Conservation (phyloP, 2,329 filamentous ascomycete genomes). For the Aspergillus sp. region DNA sequence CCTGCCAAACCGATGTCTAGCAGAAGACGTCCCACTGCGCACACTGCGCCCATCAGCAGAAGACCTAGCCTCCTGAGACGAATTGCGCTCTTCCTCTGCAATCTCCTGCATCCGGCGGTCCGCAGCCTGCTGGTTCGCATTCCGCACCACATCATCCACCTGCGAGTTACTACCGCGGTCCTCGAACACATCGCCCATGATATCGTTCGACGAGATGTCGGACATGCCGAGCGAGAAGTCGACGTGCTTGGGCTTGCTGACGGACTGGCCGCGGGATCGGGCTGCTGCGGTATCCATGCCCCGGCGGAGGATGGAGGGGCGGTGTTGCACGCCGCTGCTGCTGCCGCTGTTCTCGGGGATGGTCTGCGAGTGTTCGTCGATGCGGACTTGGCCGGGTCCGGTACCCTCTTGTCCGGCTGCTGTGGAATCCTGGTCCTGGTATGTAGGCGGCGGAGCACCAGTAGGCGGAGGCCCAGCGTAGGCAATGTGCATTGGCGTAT, state of each 20-base stretch:
- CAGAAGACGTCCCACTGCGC: too few relatives aligned
- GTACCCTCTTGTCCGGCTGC: too few relatives aligned
- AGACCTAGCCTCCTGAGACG: too few relatives aligned
- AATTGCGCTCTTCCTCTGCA: too few relatives aligned
- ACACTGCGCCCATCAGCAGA: too few relatives aligned
- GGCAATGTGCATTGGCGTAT: conserved; percentile 64
- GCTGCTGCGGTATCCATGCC: conserved; percentile 41
- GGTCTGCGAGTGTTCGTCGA: conserved; percentile 43
- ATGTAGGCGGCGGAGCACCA: conserved; percentile 45
- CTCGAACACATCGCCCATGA: conserved; percentile 65
- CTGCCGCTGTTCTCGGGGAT: conserved; percentile 27
- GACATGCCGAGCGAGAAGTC: conserved; percentile 71
- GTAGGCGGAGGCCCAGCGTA: conserved; percentile 14
- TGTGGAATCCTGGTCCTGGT: conserved; percentile 27
- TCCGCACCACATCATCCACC: too few relatives aligned
- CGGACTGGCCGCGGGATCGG: conserved; percentile 57
- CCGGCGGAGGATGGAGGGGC: conserved; percentile 57
- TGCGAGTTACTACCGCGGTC: conserved; percentile 20
- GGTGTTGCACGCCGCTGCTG: conserved; percentile 24
- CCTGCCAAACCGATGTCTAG: too few relatives aligned
- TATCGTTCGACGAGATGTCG: conserved; percentile 57
- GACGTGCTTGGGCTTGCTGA: conserved; percentile 62
- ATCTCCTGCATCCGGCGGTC: too few relatives aligned
- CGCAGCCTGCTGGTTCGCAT: too few relatives aligned
- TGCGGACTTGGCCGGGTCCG: conserved; percentile 6